phyloP scores from a whole-genome alignment of 1,284 basidiomycete genomes.

The Cutaneotrichosporon arboriforme region DNA sequence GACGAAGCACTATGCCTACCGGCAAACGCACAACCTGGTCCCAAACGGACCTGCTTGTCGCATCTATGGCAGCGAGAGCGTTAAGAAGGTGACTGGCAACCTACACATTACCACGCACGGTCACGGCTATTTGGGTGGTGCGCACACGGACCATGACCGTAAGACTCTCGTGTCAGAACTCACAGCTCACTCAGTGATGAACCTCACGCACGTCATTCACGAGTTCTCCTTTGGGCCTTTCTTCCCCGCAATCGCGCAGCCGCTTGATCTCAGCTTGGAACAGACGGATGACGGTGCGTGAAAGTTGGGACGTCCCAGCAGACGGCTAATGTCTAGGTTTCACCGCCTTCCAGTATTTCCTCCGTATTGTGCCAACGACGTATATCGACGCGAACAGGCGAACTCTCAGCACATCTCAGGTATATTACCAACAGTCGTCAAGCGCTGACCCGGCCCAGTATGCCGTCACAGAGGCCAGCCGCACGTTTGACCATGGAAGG shows the following conservation, averaged over 20 bases:
- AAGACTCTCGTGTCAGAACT: constrained; percentile 13
- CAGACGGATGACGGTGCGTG: constrained; percentile 52
- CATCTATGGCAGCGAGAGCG: constrained; percentile 74
- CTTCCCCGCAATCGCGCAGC: constrained; percentile 93
- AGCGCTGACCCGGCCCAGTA: constrained; percentile 56
- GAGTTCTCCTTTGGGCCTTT: constrained; percentile 96
- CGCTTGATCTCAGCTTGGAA: constrained; percentile 86
- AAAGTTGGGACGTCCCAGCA: not conserved
- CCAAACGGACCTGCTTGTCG: constrained; percentile 68
- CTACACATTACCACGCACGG: constrained; percentile 86
- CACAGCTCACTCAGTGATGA: constrained; percentile 66
- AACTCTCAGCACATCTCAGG: constrained; percentile 62
- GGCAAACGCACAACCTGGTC: constrained; percentile 66
- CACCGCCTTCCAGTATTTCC: constrained; percentile 91
- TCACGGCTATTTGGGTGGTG: constrained; percentile 81
- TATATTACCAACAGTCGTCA: constrained; percentile 12
- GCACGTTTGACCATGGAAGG: constrained; percentile 66
- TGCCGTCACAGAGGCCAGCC: constrained; percentile 87
- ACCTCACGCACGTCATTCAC: constrained; percentile 89
- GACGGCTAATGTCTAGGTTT: constrained; percentile 60
- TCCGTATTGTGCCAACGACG: constrained; percentile 89
- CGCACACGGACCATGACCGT: constrained; percentile 83
- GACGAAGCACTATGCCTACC: constrained; percentile 56
- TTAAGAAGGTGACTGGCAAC: constrained; percentile 90
- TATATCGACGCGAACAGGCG: constrained; percentile 67